Conservation (phyloP, 2,329 filamentous ascomycete species). For the Colletotrichum sublineola region DNA sequence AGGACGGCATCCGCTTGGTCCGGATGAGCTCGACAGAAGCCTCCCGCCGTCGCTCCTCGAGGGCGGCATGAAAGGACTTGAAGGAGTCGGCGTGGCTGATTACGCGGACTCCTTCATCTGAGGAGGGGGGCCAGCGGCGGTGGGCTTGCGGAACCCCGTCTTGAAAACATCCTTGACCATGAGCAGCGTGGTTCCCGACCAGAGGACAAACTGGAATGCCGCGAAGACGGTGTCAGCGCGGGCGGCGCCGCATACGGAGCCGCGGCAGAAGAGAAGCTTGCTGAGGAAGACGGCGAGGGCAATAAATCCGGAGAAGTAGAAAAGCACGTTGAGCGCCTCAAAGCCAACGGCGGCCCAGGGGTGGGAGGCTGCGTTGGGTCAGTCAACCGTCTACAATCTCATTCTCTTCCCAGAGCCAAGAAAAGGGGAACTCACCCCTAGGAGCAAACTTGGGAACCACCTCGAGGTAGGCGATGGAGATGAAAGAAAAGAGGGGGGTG, state of each 20-base stretch:
- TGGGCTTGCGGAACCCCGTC: slow-evolving; percentile 52
- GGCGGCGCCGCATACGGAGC: slow-evolving; percentile 68
- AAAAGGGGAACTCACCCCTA: slow-evolving; percentile 51
- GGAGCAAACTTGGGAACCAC: slow-evolving; percentile 61
- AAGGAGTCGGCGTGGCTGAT: slow-evolving; percentile 29
- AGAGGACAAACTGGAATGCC: slow-evolving; percentile 66
- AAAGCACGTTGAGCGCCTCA: slow-evolving; percentile 65
- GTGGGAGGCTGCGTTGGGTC: slow-evolving; percentile 55
- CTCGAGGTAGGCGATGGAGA: slow-evolving; percentile 69
- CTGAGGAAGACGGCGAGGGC: slow-evolving; percentile 69
- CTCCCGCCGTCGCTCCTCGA: slow-evolving; percentile 36
- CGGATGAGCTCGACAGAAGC: slow-evolving; percentile 37
- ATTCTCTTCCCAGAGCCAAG: no score
- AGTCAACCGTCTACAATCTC: background rate
- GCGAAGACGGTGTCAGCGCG: slow-evolving; percentile 68
- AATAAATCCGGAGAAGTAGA: slow-evolving; percentile 72
- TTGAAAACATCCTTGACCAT: slow-evolving; percentile 63
- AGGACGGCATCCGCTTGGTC: slow-evolving; percentile 33
- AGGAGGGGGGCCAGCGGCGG: slow-evolving; percentile 45
- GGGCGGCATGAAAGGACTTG: slow-evolving; percentile 30
- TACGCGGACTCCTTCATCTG: slow-evolving; percentile 44
- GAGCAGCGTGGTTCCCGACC: slow-evolving; percentile 63
- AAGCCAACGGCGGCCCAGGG: slow-evolving; percentile 63
- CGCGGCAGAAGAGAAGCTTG: slow-evolving; percentile 68
- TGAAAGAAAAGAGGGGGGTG: slow-evolving; percentile 64